Conservation (phyloP, 306 rosid genomes). For the Astragalus membranaceus region DNA sequence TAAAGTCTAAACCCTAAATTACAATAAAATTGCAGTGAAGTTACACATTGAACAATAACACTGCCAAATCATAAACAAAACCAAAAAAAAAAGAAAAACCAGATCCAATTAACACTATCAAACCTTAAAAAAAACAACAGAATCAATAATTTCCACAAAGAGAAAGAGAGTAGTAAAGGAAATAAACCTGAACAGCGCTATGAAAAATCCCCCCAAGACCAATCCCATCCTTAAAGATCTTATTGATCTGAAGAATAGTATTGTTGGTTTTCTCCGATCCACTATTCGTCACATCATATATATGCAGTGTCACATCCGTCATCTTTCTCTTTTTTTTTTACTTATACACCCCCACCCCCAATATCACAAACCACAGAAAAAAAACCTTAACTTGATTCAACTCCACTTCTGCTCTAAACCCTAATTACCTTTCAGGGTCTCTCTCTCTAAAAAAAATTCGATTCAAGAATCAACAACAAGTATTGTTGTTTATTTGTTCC, state of each 20-base stretch:
- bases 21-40: background rate
- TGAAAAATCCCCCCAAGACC: constrained; percentile 97
- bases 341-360: background rate
- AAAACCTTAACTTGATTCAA: constrained; percentile 21
- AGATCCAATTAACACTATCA: constrained; percentile 29
- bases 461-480: constrained; percentile 23
- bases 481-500: background rate
- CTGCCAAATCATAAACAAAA: background rate
- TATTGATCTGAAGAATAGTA: constrained; percentile 94
- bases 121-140: constrained; percentile 15
- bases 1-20: background rate
- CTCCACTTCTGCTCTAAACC: constrained; percentile 26
- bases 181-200: constrained; percentile 86
- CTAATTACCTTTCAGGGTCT: background rate
- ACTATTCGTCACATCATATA: constrained; percentile 94
- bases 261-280: constrained; percentile 96
- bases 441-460: background rate
- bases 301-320: constrained; percentile 80
- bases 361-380: background rate
- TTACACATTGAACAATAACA: constrained; percentile 2
- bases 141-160: background rate
- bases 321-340: constrained; percentile 28
- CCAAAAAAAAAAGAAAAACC: background rate
- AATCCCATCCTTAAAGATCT: constrained; percentile 97
- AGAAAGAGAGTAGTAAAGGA: background rate